Conservation (phyloP, 2,329 filamentous ascomycete species). For the Colletotrichum karsti region DNA sequence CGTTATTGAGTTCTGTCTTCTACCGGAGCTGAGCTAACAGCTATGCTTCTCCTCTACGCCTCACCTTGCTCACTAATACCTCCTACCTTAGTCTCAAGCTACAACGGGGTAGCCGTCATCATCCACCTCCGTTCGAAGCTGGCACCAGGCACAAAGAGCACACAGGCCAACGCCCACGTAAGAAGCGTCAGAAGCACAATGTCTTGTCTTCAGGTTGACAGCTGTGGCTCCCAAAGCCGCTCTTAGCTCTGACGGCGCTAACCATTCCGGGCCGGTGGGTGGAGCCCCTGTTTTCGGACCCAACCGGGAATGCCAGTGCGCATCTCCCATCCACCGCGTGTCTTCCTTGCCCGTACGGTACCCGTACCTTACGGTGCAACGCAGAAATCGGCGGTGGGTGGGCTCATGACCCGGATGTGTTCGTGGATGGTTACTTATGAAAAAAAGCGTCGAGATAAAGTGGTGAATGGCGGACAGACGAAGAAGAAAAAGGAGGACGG, state of each 20-base stretch:
- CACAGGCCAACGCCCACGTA: not conserved
- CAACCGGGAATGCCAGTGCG: conserved; percentile 15
- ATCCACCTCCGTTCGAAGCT: not conserved
- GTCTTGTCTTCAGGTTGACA: conserved; percentile 21
- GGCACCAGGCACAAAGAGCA: not conserved
- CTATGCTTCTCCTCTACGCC: not conserved
- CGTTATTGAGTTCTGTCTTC: not conserved
- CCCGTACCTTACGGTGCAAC: not conserved
- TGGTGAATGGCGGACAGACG: no score
- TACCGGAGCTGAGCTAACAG: not conserved
- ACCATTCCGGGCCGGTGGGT: conserved; percentile 1
- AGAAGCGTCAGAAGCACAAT: conserved; percentile 6
- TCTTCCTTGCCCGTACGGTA: not conserved
- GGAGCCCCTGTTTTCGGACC: conserved; percentile 21
- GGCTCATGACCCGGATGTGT: not conserved
- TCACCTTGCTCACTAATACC: not conserved
- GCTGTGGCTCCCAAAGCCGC: conserved; percentile 5
- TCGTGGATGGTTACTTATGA: not conserved
- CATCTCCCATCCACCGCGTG: not conserved
- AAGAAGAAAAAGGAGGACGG: not conserved
- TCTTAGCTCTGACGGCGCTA: conserved; percentile 8
- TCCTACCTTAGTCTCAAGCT: not conserved
- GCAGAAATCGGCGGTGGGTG: not conserved
- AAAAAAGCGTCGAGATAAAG: no score
- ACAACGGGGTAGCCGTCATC: not conserved